Percentiles rank a stretch among this genome's conserved stretches.
Evolutionary conservation across 1,139 yeast species (phyloP).

Genomic region (Hyphopichia fennica): DNA sequence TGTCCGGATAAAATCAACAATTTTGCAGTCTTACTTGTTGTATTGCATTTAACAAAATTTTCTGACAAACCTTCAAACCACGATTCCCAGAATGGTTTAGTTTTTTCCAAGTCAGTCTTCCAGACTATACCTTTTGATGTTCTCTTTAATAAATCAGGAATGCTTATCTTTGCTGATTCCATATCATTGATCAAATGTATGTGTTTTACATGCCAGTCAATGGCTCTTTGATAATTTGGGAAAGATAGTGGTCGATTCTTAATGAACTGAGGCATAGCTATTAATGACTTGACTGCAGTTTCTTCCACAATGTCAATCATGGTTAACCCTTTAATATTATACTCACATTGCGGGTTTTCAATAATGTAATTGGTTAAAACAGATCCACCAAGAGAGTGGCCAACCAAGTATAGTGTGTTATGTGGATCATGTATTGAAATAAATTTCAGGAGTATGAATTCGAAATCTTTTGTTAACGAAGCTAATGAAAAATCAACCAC

Average conservation of each 20-base stretch:
- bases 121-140: conserved; percentile 39
- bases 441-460: conserved; percentile 44
- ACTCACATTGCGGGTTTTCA: conserved; percentile 11
- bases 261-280: conserved; percentile 65
- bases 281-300: conserved; percentile 72
- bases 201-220: conserved; percentile 76
- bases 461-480: conserved; percentile 58
- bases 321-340: conserved; percentile 58
- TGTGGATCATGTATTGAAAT: conserved; percentile 15
- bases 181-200: conserved; percentile 52
- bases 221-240: conserved; percentile 52
- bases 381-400: conserved; percentile 94
- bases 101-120: conserved; percentile 60
- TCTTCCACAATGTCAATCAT: conserved; percentile 94
- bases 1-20: conserved; percentile 84
- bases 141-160: conserved; percentile 59
- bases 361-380: conserved; percentile 55
- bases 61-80: conserved; percentile 82
- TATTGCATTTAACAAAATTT: conserved; percentile 48
- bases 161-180: conserved; percentile 70
- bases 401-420: conserved; percentile 53
- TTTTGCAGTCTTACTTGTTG: conserved; percentile 49
- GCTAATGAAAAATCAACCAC: conserved; percentile 46
- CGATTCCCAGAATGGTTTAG: conserved; percentile 69
- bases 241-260: conserved; percentile 62